Evolutionary conservation across 352 stramenopile species (phyloP).

Genomic region (Globisporangium viniferum): DNA sequence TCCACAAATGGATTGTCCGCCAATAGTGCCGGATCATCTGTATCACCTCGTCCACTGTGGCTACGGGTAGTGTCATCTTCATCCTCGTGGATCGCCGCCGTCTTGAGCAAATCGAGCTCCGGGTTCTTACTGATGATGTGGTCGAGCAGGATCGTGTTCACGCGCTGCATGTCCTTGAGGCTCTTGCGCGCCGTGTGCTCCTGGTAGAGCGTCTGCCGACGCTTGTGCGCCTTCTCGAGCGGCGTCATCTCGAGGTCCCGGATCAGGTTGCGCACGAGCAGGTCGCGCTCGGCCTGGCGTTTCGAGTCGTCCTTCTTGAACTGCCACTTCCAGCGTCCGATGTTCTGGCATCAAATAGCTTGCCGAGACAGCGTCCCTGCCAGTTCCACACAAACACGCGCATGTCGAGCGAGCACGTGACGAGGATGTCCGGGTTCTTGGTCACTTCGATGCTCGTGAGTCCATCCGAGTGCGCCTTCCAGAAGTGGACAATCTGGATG

Average conservation of each 20-base stretch:
- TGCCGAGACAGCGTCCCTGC: slow-evolving; percentile 52
- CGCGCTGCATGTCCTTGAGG: slow-evolving; percentile 37
- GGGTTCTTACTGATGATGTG: slow-evolving; percentile 67
- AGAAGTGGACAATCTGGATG: slow-evolving; percentile 21
- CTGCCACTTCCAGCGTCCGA: slow-evolving; percentile 38
- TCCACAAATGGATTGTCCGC: background rate
- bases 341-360: slow-evolving; percentile 62
- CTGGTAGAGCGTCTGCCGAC: slow-evolving; percentile 42
- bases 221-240: slow-evolving; percentile 33
- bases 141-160: slow-evolving; percentile 57
- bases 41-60: slow-evolving; percentile 11
- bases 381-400: slow-evolving; percentile 70
- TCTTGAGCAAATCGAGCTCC: slow-evolving; percentile 42
- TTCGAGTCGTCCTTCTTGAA: slow-evolving; percentile 58
- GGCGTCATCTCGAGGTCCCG: slow-evolving; percentile 47
- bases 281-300: slow-evolving; percentile 36
- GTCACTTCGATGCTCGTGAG: slow-evolving; percentile 58
- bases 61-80: background rate
- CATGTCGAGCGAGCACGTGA: slow-evolving; percentile 66
- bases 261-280: slow-evolving; percentile 37
- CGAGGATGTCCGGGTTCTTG: slow-evolving; percentile 54
- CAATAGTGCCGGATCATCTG: background rate
- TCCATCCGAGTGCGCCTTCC: slow-evolving; percentile 46
- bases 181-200: slow-evolving; percentile 50
- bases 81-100: slow-evolving; percentile 8